These are phyloP conservation scores for Diplogelasinospora grovesii DNA, from an alignment of 495 filamentous ascomycete species.

Conservation along the genomic window DNA sequence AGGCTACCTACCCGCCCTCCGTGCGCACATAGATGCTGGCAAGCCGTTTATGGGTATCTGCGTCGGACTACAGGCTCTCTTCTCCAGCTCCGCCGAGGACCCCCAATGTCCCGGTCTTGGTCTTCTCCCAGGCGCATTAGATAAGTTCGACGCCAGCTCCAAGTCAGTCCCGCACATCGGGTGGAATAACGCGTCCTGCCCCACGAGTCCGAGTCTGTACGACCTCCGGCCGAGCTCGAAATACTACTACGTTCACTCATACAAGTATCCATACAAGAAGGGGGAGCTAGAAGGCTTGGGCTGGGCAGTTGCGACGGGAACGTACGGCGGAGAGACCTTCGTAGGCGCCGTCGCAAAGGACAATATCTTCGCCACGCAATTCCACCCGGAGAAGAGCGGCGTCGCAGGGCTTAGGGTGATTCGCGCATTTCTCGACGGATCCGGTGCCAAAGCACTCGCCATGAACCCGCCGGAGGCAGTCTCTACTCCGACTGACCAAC, in stretches of 20 bases:
- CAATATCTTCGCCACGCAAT: conserved; percentile 87
- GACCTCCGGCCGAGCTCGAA: conserved; percentile 74
- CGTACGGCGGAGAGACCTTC: conserved; percentile 84
- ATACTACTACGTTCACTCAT: conserved; percentile 98
- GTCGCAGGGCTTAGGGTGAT: conserved; percentile 77
- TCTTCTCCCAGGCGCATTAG: conserved; percentile 62
- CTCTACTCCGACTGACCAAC: conserved; percentile 2
- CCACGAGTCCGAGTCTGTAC: conserved; percentile 52
- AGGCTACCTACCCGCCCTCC: conserved; percentile 74
- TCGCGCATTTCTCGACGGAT: conserved; percentile 74
- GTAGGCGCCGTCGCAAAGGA: conserved; percentile 81
- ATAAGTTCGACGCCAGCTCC: conserved; percentile 64
- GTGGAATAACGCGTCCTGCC: conserved; percentile 77
- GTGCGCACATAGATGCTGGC: conserved; percentile 69
- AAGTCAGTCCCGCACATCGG: conserved; percentile 97
- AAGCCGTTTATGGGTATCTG: conserved; percentile 99
- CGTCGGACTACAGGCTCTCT: conserved; percentile 87
- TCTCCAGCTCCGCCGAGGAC: conserved; percentile 76
- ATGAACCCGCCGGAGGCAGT: conserved; percentile 10
- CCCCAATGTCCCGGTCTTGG: conserved; percentile 63
- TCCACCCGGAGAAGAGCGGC: conserved; percentile 96
- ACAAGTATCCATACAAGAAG: conserved; percentile 68
- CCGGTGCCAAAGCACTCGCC: conserved; percentile 38
- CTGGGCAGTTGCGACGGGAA: conserved; percentile 82
- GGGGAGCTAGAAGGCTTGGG: conserved; percentile 68